Evolutionary conservation across 1,284 basidiomycete species (phyloP).

Genomic region (Boletus subluridellus): DNA sequence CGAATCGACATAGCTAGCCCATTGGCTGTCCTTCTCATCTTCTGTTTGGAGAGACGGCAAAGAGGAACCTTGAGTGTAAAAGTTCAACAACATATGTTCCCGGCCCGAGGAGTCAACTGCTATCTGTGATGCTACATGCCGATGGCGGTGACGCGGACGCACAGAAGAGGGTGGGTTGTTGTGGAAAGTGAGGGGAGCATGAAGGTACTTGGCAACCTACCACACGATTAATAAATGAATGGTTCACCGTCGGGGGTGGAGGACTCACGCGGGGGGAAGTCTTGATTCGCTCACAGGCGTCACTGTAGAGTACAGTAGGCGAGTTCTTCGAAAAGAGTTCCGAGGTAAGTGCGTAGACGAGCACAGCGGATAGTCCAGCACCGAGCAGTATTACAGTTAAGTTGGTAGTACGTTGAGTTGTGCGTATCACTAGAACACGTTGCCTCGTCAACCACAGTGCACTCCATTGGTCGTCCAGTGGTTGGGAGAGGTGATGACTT

Average conservation of each 20-base stretch:
- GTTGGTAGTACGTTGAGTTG: constrained; percentile 78
- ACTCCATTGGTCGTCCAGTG: neutral
- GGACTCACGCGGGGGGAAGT: constrained; percentile 61
- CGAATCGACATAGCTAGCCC: constrained; percentile 22
- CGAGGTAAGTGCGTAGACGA: constrained; percentile 82
- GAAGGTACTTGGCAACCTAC: constrained; percentile 65
- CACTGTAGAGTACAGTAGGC: constrained; percentile 83
- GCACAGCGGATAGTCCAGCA: constrained; percentile 74
- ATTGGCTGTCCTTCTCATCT: constrained; percentile 32
- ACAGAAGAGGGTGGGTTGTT: constrained; percentile 68
- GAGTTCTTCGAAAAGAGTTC: constrained; percentile 93
- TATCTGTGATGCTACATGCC: constrained; percentile 72
- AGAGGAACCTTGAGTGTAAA: constrained; percentile 65
- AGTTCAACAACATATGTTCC: constrained; percentile 78
- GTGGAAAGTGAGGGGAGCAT: constrained; percentile 65
- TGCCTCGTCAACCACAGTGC: neutral
- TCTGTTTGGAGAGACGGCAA: constrained; percentile 26
- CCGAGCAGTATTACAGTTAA: constrained; percentile 80
- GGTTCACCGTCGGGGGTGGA: constrained; percentile 9
- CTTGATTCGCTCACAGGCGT: constrained; percentile 83
- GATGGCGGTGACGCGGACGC: constrained; percentile 74
- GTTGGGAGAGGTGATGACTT: constrained; percentile 26
- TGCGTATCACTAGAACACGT: constrained; percentile 17
- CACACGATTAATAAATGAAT: neutral
- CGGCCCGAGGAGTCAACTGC: constrained; percentile 64